Evolutionary conservation across 345 rosid species (phyloP).

Genomic region (Pistacia integerrima): DNA sequence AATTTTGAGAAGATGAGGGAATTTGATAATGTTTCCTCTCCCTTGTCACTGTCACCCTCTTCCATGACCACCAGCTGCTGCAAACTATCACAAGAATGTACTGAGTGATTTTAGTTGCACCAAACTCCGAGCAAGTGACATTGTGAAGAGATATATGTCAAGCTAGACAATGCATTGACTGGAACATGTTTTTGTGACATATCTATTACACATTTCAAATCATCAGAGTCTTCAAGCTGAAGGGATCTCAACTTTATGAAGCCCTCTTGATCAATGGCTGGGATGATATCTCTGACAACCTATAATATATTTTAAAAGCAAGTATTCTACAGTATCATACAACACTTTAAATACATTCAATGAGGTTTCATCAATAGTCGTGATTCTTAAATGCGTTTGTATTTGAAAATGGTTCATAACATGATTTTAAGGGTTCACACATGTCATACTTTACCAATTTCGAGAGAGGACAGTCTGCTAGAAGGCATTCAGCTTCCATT

Average conservation of each 20-base stretch:
- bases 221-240: background rate
- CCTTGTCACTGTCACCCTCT: too few species aligned
- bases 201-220: slow-evolving; percentile 13
- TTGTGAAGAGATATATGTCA: too few species aligned
- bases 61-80: too few species aligned
- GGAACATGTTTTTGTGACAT: background rate
- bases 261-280: background rate
- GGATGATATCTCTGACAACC: too few species aligned
- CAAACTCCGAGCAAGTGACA: too few species aligned
- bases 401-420: too few species aligned
- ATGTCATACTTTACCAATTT: background rate
- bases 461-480: background rate
- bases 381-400: too few species aligned
- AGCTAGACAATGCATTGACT: background rate
- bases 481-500: background rate
- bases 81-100: too few species aligned
- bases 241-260: background rate
- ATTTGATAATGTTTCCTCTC: too few species aligned
- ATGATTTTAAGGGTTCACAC: background rate
- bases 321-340: background rate
- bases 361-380: background rate
- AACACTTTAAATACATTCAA: background rate
- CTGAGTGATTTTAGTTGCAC: too few species aligned
- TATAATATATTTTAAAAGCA: background rate
- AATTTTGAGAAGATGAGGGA: too few species aligned